A percentile compares a stretch with the other conserved stretches of the same genome.
These are phyloP conservation scores for Elymus sibiricus DNA, from an alignment of 176 grass and related monocot genomes.

Conservation along the genomic window DNA sequence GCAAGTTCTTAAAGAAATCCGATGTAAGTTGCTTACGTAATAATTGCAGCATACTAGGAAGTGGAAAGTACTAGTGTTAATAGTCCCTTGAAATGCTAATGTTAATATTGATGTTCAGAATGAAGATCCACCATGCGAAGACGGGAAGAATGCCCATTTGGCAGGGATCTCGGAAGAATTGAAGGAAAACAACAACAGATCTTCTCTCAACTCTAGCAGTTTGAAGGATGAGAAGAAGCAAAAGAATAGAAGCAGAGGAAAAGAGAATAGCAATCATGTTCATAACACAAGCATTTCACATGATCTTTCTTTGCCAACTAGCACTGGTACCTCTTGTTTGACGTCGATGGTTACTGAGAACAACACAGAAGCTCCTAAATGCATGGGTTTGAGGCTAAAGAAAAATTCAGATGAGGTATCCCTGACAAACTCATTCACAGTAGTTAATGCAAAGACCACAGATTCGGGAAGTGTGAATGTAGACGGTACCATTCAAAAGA, in stretches of 20 bases:
- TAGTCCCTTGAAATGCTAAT: background rate
- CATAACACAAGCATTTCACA: background rate
- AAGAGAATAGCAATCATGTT: background rate
- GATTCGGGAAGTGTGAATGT: slow-evolving; percentile 4
- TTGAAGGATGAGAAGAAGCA: slow-evolving; percentile 24
- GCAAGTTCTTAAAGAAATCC: background rate
- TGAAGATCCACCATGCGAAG: background rate
- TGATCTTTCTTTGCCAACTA: background rate
- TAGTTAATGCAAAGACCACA: background rate
- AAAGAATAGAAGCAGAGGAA: slow-evolving; percentile 2
- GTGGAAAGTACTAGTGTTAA: background rate
- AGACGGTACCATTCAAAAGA: slow-evolving; percentile 8
- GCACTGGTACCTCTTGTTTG: background rate
- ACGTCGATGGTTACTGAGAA: background rate
- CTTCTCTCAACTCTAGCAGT: slow-evolving; percentile 12
- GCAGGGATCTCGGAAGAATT: slow-evolving; percentile 1
- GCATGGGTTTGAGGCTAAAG: background rate
- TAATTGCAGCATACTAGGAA: background rate
- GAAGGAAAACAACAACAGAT: slow-evolving; percentile 1
- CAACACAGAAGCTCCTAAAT: slow-evolving; percentile 3
- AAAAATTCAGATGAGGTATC: background rate
- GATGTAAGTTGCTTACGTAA: background rate
- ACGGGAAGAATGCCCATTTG: background rate
- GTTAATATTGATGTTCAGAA: slow-evolving; percentile 6
- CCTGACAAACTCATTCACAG: background rate